Percentiles rank a stretch among this genome's conserved stretches.
Evolutionary conservation across 2,329 filamentous ascomycete genomes (phyloP).

Genomic region (Epichloe coenophiala): DNA sequence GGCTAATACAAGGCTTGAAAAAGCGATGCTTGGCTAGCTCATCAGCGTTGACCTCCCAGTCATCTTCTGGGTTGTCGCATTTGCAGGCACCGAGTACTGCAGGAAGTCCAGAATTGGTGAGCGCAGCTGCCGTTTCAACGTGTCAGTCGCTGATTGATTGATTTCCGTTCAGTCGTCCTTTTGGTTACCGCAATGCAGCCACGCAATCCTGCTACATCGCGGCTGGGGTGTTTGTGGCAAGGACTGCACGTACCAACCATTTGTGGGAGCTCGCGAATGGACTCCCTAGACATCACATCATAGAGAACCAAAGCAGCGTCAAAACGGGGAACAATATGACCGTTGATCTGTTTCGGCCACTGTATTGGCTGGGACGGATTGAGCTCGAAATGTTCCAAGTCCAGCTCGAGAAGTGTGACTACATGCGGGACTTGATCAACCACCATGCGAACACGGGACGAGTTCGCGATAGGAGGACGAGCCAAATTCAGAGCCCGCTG

Average conservation of each 20-base stretch:
- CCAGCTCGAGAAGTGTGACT: slow-evolving; percentile 51
- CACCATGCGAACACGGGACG: slow-evolving; percentile 42
- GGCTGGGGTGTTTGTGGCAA: background rate
- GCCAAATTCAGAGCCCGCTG: slow-evolving; percentile 46
- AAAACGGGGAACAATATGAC: slow-evolving; percentile 57
- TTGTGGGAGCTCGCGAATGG: slow-evolving; percentile 59
- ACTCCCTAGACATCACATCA: slow-evolving; percentile 69
- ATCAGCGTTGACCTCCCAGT: slow-evolving; percentile 58
- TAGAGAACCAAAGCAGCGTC: slow-evolving; percentile 80
- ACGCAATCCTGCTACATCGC: background rate
- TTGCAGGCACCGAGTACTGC: slow-evolving; percentile 79
- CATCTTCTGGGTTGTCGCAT: slow-evolving; percentile 63
- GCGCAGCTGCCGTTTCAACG: slow-evolving; percentile 41
- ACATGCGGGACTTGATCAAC: slow-evolving; percentile 44
- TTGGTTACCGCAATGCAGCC: background rate
- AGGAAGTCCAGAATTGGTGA: slow-evolving; percentile 60
- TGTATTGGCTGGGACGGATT: slow-evolving; percentile 42
- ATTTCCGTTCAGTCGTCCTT: background rate
- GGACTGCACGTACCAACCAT: slow-evolving; percentile 49
- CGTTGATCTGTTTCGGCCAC: slow-evolving; percentile 56
- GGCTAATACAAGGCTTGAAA: slow-evolving; percentile 56
- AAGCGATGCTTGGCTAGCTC: slow-evolving; percentile 46
- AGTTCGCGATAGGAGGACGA: slow-evolving; percentile 37
- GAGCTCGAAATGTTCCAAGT: slow-evolving; percentile 51
- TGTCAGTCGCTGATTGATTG: background rate